These are phyloP conservation scores for Entonaema liquescens DNA, from an alignment of 495 filamentous ascomycete species.

Conservation along the genomic window DNA sequence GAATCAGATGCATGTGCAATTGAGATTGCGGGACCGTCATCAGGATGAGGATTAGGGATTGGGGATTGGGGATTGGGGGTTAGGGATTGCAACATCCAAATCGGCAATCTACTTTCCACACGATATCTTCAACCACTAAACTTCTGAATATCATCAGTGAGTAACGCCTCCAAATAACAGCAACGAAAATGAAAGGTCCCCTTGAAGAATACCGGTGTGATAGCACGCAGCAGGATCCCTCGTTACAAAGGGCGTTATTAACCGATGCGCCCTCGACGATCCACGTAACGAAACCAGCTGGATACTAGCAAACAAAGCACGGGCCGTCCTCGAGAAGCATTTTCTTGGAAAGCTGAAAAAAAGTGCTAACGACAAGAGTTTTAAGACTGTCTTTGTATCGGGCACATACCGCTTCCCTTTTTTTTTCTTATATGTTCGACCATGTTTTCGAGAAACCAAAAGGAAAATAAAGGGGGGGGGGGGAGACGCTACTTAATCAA, in stretches of 20 bases:
- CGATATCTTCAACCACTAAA: constrained; percentile 1
- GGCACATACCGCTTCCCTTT: background rate
- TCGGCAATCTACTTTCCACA: constrained; percentile 17
- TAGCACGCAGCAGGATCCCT: background rate
- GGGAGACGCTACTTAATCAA: background rate
- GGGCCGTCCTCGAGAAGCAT: constrained; percentile 8
- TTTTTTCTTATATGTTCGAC: background rate
- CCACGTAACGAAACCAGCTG: constrained; percentile 6
- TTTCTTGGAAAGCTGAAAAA: background rate
- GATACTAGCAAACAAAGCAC: constrained; percentile 15
- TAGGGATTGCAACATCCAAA: constrained; percentile 22
- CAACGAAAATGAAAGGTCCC: background rate
- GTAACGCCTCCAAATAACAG: background rate
- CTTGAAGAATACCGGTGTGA: background rate
- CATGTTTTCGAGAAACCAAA: background rate
- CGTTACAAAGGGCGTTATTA: constrained; percentile 6
- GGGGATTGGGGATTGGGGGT: too few species aligned
- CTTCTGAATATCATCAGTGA: background rate
- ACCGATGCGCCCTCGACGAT: background rate
- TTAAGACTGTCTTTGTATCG: constrained; percentile 9
- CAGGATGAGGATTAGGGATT: constrained; percentile 17
- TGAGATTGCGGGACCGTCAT: constrained; percentile 23
- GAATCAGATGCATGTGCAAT: constrained; percentile 22
- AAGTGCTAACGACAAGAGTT: background rate
- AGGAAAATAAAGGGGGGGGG: background rate